These are phyloP conservation scores for Trametes polyzona DNA, from an alignment of 1,284 basidiomycete species.

Conservation along the genomic window DNA sequence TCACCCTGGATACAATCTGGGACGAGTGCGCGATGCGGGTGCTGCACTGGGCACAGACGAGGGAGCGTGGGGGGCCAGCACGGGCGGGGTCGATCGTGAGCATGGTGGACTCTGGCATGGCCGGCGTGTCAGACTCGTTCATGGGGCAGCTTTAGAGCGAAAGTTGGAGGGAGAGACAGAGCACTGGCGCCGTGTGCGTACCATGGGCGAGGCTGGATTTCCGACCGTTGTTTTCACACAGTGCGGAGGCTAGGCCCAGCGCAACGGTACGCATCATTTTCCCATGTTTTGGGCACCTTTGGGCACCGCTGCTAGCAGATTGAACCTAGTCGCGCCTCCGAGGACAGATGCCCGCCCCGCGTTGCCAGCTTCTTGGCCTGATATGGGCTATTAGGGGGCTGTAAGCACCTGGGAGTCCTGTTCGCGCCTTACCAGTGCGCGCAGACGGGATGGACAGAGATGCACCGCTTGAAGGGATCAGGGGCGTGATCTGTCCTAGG, in stretches of 20 bases:
- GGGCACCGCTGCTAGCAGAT: neutral
- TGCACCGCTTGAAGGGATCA: slow-evolving; percentile 8
- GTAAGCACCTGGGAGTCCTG: neutral
- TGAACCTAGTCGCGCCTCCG: slow-evolving; percentile 1
- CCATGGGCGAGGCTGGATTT: slow-evolving; percentile 12
- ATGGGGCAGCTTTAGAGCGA: slow-evolving; percentile 11
- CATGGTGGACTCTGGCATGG: slow-evolving; percentile 13
- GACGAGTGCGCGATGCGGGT: slow-evolving; percentile 20
- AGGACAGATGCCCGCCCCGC: neutral
- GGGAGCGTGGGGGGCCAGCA: slow-evolving; percentile 17
- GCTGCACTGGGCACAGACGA: slow-evolving; percentile 19
- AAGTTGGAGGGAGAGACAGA: slow-evolving; percentile 7
- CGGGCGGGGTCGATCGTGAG: slow-evolving; percentile 5
- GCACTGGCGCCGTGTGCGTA: slow-evolving; percentile 14
- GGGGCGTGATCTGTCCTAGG: slow-evolving; percentile 1
- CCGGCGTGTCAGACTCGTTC: slow-evolving; percentile 2
- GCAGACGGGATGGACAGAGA: neutral
- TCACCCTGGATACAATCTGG: slow-evolving; percentile 21
- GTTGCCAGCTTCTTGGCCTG: neutral
- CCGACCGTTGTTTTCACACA: slow-evolving; percentile 10
- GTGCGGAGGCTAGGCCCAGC: slow-evolving; percentile 14
- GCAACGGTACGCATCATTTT: slow-evolving; percentile 23
- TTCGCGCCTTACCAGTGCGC: neutral
- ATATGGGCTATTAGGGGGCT: neutral
- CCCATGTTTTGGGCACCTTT: slow-evolving; percentile 12